Percentiles rank a stretch among this genome's conserved stretches.
These are phyloP conservation scores for Penicillium roqueforti DNA, from an alignment of 495 filamentous ascomycete species.

Conservation along the genomic window DNA sequence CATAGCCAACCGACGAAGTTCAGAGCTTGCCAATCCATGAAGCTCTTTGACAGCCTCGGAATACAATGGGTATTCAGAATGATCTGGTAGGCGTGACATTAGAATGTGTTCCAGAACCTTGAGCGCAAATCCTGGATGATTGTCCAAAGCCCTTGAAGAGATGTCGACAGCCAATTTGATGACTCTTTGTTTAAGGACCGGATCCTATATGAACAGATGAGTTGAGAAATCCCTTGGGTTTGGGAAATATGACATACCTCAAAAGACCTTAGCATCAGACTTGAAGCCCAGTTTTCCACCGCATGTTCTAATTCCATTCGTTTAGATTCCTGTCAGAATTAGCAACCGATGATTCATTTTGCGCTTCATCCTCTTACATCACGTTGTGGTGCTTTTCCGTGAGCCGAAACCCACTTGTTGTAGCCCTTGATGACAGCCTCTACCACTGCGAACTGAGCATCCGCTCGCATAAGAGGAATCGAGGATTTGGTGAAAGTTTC, in stretches of 20 bases:
- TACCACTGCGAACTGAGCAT: conserved; percentile 85
- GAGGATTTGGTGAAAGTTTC: conserved; percentile 78
- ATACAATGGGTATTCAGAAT: conserved; percentile 64
- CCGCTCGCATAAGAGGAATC: conserved; percentile 68
- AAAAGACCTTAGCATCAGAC: conserved; percentile 67
- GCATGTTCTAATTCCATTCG: conserved; percentile 57
- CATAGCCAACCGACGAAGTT: conserved; percentile 82
- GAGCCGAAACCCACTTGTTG: conserved; percentile 65
- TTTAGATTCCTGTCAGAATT: conserved; percentile 46
- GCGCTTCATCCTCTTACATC: conserved; percentile 38
- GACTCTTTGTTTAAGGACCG: conserved; percentile 76
- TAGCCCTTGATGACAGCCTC: conserved; percentile 91
- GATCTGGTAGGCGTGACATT: conserved; percentile 66
- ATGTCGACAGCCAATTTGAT: conserved; percentile 82
- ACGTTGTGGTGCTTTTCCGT: conserved; percentile 51
- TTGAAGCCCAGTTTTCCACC: conserved; percentile 77
- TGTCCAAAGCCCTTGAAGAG: conserved; percentile 75
- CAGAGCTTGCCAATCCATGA: conserved; percentile 73
- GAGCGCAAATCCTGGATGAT: conserved; percentile 72
- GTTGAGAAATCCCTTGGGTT: background rate
- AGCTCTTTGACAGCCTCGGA: conserved; percentile 90
- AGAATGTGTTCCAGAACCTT: conserved; percentile 87
- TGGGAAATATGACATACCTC: conserved; percentile 47
- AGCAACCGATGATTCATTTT: conserved; percentile 2
- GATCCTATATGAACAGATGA: conserved; percentile 53